Conservation (phyloP, 768 basidiomycete species). For the Tricholoma furcatifolium region DNA sequence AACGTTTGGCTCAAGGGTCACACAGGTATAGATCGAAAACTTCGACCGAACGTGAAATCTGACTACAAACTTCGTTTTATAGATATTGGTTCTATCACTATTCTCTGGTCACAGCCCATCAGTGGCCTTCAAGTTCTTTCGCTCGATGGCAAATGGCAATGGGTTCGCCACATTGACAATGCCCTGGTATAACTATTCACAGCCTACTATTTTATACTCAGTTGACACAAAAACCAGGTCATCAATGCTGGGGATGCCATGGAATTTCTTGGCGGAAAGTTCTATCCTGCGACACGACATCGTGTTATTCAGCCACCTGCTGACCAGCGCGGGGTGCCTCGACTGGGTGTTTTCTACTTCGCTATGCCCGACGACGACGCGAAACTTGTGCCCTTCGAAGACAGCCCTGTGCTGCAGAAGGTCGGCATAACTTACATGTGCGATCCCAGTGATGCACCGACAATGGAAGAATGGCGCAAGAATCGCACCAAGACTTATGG, state of each 20-base stretch:
- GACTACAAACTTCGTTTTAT: not conserved
- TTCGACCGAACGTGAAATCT: not conserved
- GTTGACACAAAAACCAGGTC: slow-evolving; percentile 33
- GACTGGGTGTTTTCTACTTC: slow-evolving; percentile 63
- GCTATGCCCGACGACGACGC: slow-evolving; percentile 48
- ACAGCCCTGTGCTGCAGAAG: slow-evolving; percentile 49
- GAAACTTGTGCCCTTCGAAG: slow-evolving; percentile 40
- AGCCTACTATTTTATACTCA: not conserved
- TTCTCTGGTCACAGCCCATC: slow-evolving; percentile 63
- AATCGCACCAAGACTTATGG: slow-evolving; percentile 54
- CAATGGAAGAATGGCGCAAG: slow-evolving; percentile 52
- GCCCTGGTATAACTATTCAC: slow-evolving; percentile 39
- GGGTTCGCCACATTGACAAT: slow-evolving; percentile 59
- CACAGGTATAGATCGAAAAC: slow-evolving; percentile 28
- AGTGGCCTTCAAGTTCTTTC: slow-evolving; percentile 56
- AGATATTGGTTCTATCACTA: slow-evolving; percentile 56
- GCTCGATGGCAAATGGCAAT: slow-evolving; percentile 51
- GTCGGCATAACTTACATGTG: slow-evolving; percentile 38
- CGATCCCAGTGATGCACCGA: slow-evolving; percentile 42
- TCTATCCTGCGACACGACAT: slow-evolving; percentile 59
- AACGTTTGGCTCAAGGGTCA: slow-evolving; percentile 54
- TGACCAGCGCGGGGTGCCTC: not conserved
- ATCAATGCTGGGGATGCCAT: slow-evolving; percentile 61
- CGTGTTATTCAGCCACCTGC: slow-evolving; percentile 20
- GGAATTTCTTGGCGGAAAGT: slow-evolving; percentile 61